Percentiles rank a stretch among this genome's conserved stretches.
Evolutionary conservation across 192 early-diverging fungal species (phyloP).

Genomic region (Coemansia sp.): DNA sequence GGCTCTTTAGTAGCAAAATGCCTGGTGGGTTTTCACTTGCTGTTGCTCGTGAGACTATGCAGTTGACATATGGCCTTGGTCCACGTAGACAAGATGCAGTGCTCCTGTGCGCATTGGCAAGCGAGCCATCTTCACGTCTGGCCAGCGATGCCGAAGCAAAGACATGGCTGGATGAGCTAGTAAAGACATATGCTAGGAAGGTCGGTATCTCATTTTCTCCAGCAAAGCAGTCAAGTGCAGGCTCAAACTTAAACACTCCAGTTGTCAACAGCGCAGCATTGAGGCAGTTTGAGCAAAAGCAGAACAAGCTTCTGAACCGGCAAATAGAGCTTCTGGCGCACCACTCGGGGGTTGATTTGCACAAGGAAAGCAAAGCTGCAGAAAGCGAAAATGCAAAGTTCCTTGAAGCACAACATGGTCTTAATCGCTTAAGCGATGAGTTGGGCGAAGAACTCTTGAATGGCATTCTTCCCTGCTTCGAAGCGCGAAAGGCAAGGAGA

Average conservation of each 20-base stretch:
- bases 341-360: constrained; percentile 75
- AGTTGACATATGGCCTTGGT: constrained; percentile 72
- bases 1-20: constrained; percentile 87
- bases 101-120: constrained; percentile 72
- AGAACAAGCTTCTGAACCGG: constrained; percentile 68
- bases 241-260: constrained; percentile 34
- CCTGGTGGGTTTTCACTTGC: constrained; percentile 86
- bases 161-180: constrained; percentile 74
- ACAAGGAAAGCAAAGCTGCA: constrained; percentile 66
- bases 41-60: constrained; percentile 69
- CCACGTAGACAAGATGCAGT: constrained; percentile 71
- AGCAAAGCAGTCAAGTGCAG: background rate
- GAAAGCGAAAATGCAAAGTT: constrained; percentile 62
- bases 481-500: constrained; percentile 74
- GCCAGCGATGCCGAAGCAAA: constrained; percentile 74
- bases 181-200: constrained; percentile 71
- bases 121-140: constrained; percentile 76
- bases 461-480: constrained; percentile 81
- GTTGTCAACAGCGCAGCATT: constrained; percentile 89
- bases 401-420: constrained; percentile 65
- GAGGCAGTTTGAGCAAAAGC: constrained; percentile 70
- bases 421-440: constrained; percentile 78
- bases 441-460: constrained; percentile 76
- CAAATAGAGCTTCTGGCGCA: constrained; percentile 83
- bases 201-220: constrained; percentile 64